phyloP scores from a whole-genome alignment of 208 protist genomes.

The Leishmania tarentolae region DNA sequence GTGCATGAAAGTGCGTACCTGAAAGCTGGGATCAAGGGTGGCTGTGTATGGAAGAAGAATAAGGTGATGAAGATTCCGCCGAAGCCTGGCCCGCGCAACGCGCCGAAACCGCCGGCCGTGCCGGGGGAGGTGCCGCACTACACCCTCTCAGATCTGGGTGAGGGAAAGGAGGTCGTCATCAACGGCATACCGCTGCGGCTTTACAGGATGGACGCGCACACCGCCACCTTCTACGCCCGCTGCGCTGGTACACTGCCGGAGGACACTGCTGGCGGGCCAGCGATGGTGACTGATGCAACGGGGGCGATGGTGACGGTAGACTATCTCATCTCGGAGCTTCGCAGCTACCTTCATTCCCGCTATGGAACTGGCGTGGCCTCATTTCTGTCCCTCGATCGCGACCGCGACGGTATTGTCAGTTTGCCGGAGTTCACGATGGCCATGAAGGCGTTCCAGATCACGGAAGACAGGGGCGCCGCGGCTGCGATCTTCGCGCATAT shows the following conservation, averaged over 20 bases:
- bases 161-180: conserved; percentile 72
- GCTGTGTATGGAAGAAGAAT: conserved; percentile 79
- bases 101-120: conserved; percentile 18
- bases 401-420: conserved; percentile 83
- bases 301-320: conserved; percentile 42
- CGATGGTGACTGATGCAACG: conserved; percentile 33
- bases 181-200: conserved; percentile 77
- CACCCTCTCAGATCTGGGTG: conserved; percentile 59
- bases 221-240: conserved; percentile 60
- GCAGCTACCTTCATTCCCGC: conserved; percentile 67
- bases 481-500: conserved; percentile 68
- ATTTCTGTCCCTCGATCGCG: conserved; percentile 83
- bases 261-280: background rate
- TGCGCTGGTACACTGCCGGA: conserved; percentile 25
- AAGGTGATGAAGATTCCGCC: conserved; percentile 62
- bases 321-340: conserved; percentile 64
- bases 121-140: conserved; percentile 47
- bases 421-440: conserved; percentile 68
- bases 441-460: conserved; percentile 78
- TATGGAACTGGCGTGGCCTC: conserved; percentile 77
- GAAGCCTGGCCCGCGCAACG: conserved; percentile 43
- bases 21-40: conserved; percentile 77
- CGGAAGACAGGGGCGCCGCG: conserved; percentile 54
- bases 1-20: conserved; percentile 68
- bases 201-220: conserved; percentile 80